Conservation (phyloP, 176 grass and related monocot genomes). For the Alloteropsis semialata region DNA sequence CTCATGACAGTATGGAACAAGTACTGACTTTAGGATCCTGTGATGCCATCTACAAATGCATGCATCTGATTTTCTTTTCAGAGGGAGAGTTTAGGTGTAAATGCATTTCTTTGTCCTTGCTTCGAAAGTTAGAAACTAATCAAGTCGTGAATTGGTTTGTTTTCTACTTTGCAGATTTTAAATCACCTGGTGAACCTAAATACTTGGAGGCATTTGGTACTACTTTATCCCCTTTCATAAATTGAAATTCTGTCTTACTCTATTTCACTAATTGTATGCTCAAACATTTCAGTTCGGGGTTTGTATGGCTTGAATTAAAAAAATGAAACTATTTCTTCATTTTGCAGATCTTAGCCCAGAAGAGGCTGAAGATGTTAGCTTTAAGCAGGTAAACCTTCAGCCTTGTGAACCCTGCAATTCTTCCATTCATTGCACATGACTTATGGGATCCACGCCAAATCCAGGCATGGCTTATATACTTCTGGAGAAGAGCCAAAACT, state of each 20-base stretch:
- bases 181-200: constrained; percentile 93
- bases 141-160: constrained; percentile 29
- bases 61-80: neutral
- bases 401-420: constrained; percentile 21
- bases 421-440: constrained; percentile 13
- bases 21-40: neutral
- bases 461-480: constrained; percentile 93
- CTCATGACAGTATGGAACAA: constrained; percentile 19
- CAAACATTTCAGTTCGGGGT: constrained; percentile 24
- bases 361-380: constrained; percentile 89
- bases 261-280: neutral
- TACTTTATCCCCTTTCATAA: neutral
- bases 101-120: neutral
- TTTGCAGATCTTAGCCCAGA: constrained; percentile 83
- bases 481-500: constrained; percentile 93
- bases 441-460: constrained; percentile 13
- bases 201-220: constrained; percentile 96
- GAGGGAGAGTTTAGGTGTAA: neutral
- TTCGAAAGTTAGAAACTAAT: constrained; percentile 19
- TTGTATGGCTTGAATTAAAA: neutral
- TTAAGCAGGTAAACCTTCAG: constrained; percentile 76
- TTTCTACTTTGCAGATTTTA: constrained; percentile 71
- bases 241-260: neutral
- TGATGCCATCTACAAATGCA: constrained; percentile 3
- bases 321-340: constrained; percentile 38